These are phyloP conservation scores for carrot (Daucus carota) DNA, from an alignment of 129 eudicot genomes.

Conservation along the genomic window DH1_v3.0 NC_030388.2:16966501-16967000, in stretches of 20 bases:
- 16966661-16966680: slow-evolving; percentile 39
- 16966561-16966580: slow-evolving; percentile 22
- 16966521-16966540: slow-evolving; percentile 63
- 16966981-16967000: background rate
- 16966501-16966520: slow-evolving; percentile 8
- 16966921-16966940: background rate
- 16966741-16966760: background rate
- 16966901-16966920: background rate
- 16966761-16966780: slow-evolving; percentile 1
- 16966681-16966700: slow-evolving; percentile 28
- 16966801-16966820: slow-evolving; percentile 4
- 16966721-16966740: slow-evolving; percentile 16
- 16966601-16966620: slow-evolving; percentile 25
- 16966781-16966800: background rate
- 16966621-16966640: slow-evolving; percentile 18
- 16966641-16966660: slow-evolving; percentile 80
- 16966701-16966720: slow-evolving; percentile 12
- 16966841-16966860: background rate
- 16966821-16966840: background rate
- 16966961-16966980: background rate
- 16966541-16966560: slow-evolving; percentile 13
- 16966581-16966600: slow-evolving; percentile 4
- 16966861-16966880: background rate
- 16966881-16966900: background rate
- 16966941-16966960: background rate